Base-by-base conservation (phyloP, 106 monocot genomes). In the Posidonia australis region DNA sequence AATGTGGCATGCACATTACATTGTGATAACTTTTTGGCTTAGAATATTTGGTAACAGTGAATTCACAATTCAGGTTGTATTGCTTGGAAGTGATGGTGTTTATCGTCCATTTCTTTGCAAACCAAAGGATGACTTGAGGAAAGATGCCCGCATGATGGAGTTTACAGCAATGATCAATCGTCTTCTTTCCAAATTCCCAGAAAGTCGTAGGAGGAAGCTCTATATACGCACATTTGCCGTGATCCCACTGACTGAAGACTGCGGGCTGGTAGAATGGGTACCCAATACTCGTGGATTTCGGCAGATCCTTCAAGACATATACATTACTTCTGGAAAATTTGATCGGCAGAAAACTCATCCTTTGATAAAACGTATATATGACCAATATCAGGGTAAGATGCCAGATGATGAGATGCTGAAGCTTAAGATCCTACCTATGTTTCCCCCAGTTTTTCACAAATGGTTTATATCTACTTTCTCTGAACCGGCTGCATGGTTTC, bases 61-160 rank as follows among this genome's bases (percentile, higher is more conserved):
- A 5, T 54, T 19, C 22, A 21, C 54, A 54, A 54, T 57, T 57
- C 78, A 96, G 94, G 91, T 98, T 67, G 68, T 76, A 59, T 98
- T 98, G 67, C 58, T 91, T 46, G 98, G 98, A 77, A 98, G 90
- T 65, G 98, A 98, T 77, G 98, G 98, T 32, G 47, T 77, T 74
- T 68, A 79, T 13, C 83, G 77, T 36, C 90, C 98, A 46, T 98
- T 98, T 76, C 83, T 98, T 5, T 98, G 90, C 80, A 98, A 98
- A 60, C 98, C 98, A 14, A 98, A 98, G 67, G 98, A 98, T 54
- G 98, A 98, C 47, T 74, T 98, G 9, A 74, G 98, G 54, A 98
- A 98, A 78, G 98, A 98, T 77, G 87, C 98, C 44, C 86, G 98
- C 27, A 98, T 98, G 98, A 98, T 98, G 98, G 98, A 98, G 68